Evolutionary conservation across 257 asterid species (phyloP).

Genomic region (Osmanthus fragrans): DNA sequence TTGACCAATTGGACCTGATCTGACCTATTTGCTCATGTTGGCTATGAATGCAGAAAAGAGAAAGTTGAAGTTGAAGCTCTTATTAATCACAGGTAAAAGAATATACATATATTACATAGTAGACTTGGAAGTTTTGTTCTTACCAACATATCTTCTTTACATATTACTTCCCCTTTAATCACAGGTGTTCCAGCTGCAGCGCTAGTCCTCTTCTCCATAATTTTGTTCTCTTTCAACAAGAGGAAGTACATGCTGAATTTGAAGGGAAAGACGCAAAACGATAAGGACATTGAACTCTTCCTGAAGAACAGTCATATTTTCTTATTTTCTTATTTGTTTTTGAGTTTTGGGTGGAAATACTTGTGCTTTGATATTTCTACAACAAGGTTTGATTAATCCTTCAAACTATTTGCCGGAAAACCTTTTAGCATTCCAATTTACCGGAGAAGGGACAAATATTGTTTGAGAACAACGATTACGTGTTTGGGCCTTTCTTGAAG

Average conservation of each 20-base stretch:
- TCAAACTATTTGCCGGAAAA: too few species aligned
- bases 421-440: too few species aligned
- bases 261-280: slow-evolving; percentile 10
- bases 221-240: not conserved
- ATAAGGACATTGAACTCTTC: slow-evolving; percentile 23
- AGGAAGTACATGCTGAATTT: not conserved
- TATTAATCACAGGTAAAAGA: slow-evolving; percentile 25
- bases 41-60: slow-evolving; percentile 27
- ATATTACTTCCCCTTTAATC: too few species aligned
- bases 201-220: not conserved
- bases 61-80: not conserved
- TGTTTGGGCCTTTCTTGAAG: too few species aligned
- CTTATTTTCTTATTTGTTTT: too few species aligned
- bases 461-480: too few species aligned
- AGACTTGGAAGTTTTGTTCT: not conserved
- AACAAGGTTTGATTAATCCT: too few species aligned
- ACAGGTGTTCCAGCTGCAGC: not conserved
- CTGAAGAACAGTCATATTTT: too few species aligned
- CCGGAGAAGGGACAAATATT: too few species aligned
- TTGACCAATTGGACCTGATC: not conserved
- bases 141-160: too few species aligned
- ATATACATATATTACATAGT: not conserved
- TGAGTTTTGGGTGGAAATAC: too few species aligned
- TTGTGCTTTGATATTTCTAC: too few species aligned
- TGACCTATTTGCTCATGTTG: slow-evolving; percentile 14